phyloP scores from a whole-genome alignment of 2,329 filamentous ascomycete genomes.

The Blumeria hordei region DNA sequence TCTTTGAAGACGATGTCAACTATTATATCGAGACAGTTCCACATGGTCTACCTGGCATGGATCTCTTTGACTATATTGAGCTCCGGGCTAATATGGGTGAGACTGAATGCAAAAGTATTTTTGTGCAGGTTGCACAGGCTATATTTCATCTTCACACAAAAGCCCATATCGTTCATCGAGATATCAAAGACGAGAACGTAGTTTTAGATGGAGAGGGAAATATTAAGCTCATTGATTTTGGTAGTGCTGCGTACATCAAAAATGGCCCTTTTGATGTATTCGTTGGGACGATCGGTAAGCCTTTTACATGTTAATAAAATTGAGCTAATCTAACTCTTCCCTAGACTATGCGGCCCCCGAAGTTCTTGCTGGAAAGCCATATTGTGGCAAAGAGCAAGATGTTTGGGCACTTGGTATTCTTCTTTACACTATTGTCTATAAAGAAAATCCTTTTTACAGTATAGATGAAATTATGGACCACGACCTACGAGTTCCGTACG shows the following conservation, averaged over 20 bases:
- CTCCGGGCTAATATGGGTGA: conserved; percentile 92
- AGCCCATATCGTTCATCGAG: conserved; percentile 78
- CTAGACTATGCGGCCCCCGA: conserved; percentile 96
- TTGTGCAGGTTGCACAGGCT: conserved; percentile 74
- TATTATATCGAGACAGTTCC: conserved; percentile 99
- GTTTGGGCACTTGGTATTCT: conserved; percentile 95
- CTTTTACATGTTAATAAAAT: background rate
- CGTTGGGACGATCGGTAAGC: conserved; percentile 86
- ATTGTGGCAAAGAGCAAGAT: conserved; percentile 89
- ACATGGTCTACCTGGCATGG: conserved; percentile 89
- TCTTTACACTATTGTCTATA: conserved; percentile 96
- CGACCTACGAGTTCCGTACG: conserved; percentile 72
- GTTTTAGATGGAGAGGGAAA: conserved; percentile 84
- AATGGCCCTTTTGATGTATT: conserved; percentile 97
- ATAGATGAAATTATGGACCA: conserved; percentile 99
- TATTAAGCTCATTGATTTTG: conserved; percentile 96
- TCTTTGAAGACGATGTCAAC: conserved; percentile 62
- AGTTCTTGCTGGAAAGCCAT: conserved; percentile 75
- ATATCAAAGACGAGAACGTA: conserved; percentile 98
- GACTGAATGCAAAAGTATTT: conserved; percentile 78
- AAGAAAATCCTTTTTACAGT: conserved; percentile 97
- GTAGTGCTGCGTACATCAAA: conserved; percentile 93
- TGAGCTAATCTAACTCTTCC: conserved; percentile 4
- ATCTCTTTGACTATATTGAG: conserved; percentile 97
- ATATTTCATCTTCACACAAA: conserved; percentile 79